Evolutionary conservation across 2,329 filamentous ascomycete species (phyloP).

Genomic region (Dactylellina leptospora): DNA sequence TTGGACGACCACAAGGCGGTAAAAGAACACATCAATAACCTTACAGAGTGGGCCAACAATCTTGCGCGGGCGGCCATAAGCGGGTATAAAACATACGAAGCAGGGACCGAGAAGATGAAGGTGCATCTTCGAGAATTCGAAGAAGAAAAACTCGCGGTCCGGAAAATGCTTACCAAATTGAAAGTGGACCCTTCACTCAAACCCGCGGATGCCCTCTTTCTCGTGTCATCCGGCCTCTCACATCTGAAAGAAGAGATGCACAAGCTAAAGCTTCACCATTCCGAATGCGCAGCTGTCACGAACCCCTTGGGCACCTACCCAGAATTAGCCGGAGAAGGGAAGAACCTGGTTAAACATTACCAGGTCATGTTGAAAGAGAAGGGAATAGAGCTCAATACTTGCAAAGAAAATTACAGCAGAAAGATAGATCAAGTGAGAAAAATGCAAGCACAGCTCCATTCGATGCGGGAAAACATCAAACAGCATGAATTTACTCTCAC

Average conservation of each 20-base stretch:
- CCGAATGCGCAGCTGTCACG: not conserved
- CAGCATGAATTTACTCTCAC: not conserved
- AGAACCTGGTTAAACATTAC: not conserved
- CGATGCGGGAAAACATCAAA: not conserved
- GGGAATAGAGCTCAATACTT: not conserved
- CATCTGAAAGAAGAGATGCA: not conserved
- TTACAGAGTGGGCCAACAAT: not conserved
- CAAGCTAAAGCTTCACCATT: not conserved
- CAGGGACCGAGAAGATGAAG: not conserved
- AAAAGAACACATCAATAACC: not conserved
- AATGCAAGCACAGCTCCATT: not conserved
- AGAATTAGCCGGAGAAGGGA: not conserved
- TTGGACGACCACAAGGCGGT: not conserved
- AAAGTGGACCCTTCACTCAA: not conserved
- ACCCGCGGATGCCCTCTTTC: not conserved
- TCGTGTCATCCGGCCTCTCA: not conserved
- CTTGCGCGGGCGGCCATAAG: not conserved
- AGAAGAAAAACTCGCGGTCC: not conserved
- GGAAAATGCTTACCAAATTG: not conserved
- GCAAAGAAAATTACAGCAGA: not conserved
- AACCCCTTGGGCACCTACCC: not conserved
- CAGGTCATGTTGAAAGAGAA: not conserved
- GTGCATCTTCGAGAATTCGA: not conserved
- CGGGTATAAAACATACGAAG: not conserved
- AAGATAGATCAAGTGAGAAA: not conserved